Percentiles rank a stretch among this genome's conserved stretches.
phyloP scores from a whole-genome alignment of 1,284 basidiomycete genomes.

The Fomitopsis pinicola region DNA sequence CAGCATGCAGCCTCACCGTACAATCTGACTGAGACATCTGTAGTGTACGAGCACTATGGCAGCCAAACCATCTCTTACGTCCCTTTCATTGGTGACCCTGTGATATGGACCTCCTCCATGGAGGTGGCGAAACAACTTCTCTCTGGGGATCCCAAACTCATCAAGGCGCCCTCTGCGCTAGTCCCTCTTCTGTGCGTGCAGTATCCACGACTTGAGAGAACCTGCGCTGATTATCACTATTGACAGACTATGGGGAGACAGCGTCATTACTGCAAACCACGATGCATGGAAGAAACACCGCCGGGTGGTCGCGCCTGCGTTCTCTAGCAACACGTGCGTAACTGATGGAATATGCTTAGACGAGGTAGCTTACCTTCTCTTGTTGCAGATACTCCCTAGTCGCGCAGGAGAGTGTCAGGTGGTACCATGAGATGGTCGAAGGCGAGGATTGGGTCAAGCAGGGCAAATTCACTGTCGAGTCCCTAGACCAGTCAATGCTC shows the following conservation, averaged over 20 bases:
- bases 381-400: constrained; percentile 1
- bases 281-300: constrained; percentile 8
- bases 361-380: not conserved
- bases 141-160: not conserved
- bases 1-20: not conserved
- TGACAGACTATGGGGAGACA: constrained; percentile 6
- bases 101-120: constrained; percentile 6
- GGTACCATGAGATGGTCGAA: constrained; percentile 7
- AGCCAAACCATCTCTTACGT: constrained; percentile 7
- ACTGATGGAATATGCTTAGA: too few relatives aligned
- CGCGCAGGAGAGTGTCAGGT: not conserved
- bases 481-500: constrained; percentile 1
- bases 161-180: not conserved
- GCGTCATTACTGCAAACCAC: constrained; percentile 5
- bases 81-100: constrained; percentile 4
- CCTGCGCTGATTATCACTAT: not conserved
- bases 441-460: constrained; percentile 5
- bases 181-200: not conserved
- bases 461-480: not conserved
- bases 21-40: not conserved
- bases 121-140: constrained; percentile 5
- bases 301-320: constrained; percentile 8
- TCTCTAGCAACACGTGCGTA: constrained; percentile 5
- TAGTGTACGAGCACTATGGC: constrained; percentile 8
- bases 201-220: too few relatives aligned